Evolutionary conservation across 768 basidiomycete species (phyloP), one percentile per base, ranked within the genome.

Genomic region (Mycena leptocephala): DNA sequence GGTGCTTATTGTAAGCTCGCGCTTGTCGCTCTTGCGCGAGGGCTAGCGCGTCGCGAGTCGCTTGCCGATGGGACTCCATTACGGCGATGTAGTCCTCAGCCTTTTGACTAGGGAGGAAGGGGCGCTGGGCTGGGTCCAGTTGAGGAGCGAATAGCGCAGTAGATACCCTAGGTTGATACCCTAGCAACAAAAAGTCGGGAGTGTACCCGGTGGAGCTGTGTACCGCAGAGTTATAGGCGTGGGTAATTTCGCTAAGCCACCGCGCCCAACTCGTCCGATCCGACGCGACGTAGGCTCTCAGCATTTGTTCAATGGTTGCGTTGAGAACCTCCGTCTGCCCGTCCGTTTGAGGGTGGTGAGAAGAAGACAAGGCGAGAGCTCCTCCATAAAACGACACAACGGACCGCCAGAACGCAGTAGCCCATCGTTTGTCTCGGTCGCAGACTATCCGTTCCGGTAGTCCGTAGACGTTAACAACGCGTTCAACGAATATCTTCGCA

Each of bases 21-120:
- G n/a, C n/a, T n/a, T n/a, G n/a, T n/a, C n/a, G n/a, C n/a, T n/a
- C 69, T 51, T 84, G 83, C 2, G 79, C 81, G 3, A 72, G 53
- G 2, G 55, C 62, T 7, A 80, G 33, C 0, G 82, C 78, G 37
- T 83, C 82, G 16, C 77, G 43, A 2, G 79, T 78, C 2, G 37
- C 8, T 20, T 30, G 7, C 2, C 55, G 26, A 32, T 56, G 55
- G 2, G 11, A 32, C 11, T 56, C 30, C 28, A 56, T 30, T 5
- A 56, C 55, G 3, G 55, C 28, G 55, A 56, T 56, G 30, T 56
- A 56, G 20, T 56, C 55, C 13, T 56, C 55, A 2, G 55, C 55
- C 20, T 56, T 56, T 13, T 56, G 55, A 18, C 55, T 56, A 2
- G 30, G 2, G 9, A 56, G 28, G 30, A 56, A 56, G 2, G 28